Evolutionary conservation across 331 rosid genomes (phyloP), one percentile per base, ranked within the genome.

Genomic region (Prunus yedoensis): DNA sequence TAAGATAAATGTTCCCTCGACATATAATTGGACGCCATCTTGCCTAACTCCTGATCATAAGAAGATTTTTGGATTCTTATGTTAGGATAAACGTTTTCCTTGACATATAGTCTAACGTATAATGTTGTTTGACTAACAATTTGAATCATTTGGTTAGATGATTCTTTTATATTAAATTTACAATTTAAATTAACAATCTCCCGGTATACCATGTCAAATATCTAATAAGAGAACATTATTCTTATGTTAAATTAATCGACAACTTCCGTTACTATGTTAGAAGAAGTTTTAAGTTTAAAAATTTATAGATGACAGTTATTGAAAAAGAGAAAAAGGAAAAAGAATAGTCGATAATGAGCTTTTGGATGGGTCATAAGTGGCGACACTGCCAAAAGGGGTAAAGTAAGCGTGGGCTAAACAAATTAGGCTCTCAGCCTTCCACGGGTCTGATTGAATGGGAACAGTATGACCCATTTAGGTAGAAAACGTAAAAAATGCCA

Each of bases 401-500:
- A 6, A 38, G 9, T 38, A 38, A 38, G 43, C 43, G 43, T 38
- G 43, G 43, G 43, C 43, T 75, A 84, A 78, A 70, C 65, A 59
- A 23, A 10, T 14, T 12, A 25, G 60, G 12, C 21, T 54, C 8
- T 6, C 21, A 52, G 58, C 21, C 58, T 7, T 52, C 8, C 10
- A 52, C 21, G 3, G 10, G 15, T 17, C 7, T 52, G 23, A 52
- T 52, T 0, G 58, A 52, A 8, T 56, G 15, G 61, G 4, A 56
- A 1, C 3, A 12, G 10, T 12, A 2, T 2, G 35, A 1, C 64
- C 35, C 6, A 59, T 25, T 59, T 59, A 25, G 38, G 35, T 25
- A 4, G 35, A 59, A 59, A 25, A 23, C 25, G 35, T 25, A 0
- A 17, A 59, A 59, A 25, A 23, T 59, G 35, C 9, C 11, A 11